Conservation (phyloP, 2,329 filamentous ascomycete species). For the Blastomyces gilchristii region DNA sequence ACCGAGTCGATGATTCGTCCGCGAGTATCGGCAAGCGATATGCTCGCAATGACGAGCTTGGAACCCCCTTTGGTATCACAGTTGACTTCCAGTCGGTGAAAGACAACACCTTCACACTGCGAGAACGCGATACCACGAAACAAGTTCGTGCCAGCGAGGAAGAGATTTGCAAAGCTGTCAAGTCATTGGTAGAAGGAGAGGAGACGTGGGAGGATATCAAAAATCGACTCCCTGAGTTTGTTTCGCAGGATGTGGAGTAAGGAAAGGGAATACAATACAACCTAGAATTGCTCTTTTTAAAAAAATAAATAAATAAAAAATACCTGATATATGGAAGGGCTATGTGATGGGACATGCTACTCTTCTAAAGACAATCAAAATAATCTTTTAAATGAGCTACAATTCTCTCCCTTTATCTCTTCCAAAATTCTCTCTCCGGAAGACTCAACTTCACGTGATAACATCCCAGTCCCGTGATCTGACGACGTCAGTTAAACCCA, state of each 20-base stretch:
- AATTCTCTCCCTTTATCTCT: not conserved
- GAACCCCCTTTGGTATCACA: slow-evolving; percentile 86
- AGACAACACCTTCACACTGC: slow-evolving; percentile 74
- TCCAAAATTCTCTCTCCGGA: not conserved
- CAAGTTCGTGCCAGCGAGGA: slow-evolving; percentile 79
- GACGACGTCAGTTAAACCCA: not conserved
- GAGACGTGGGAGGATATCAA: slow-evolving; percentile 62
- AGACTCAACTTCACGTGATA: not conserved
- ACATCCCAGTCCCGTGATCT: not conserved
- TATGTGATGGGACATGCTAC: not conserved
- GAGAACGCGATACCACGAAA: slow-evolving; percentile 81
- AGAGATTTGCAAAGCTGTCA: slow-evolving; percentile 66
- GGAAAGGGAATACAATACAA: not conserved
- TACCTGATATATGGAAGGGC: not conserved
- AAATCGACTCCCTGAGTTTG: slow-evolving; percentile 71
- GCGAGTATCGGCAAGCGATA: slow-evolving; percentile 93
- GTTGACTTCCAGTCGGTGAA: slow-evolving; percentile 92
- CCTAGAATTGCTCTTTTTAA: not conserved
- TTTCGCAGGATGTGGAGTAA: slow-evolving; percentile 55
- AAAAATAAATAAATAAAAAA: not conserved
- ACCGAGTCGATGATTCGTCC: slow-evolving; percentile 78
- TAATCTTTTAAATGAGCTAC: not conserved
- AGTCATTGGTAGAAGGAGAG: slow-evolving; percentile 51
- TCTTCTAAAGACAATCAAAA: not conserved
- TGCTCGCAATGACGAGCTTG: slow-evolving; percentile 87